Base-by-base conservation (phyloP, 2,329 filamentous ascomycete species). In the Aurifilum marmelostoma region DNA sequence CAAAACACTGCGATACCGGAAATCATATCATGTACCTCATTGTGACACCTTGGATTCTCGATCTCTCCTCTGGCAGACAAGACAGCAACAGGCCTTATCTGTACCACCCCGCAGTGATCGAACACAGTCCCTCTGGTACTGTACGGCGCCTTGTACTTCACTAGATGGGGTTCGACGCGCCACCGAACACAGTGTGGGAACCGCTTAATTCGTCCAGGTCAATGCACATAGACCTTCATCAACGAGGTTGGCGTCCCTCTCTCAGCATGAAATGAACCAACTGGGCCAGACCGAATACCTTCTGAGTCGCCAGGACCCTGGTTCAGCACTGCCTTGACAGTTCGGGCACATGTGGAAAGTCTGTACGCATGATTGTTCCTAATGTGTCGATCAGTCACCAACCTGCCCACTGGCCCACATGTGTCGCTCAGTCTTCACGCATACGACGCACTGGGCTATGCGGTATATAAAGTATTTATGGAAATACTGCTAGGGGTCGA, bases 1-100 rank as follows among this genome's bases (percentile, higher is more conserved):
- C 63, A 56, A 41, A 34, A 65, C 43, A 64, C 34, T n/a, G 47
- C 63, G 52, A 52, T 34, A 65, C 27, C 43, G 61, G 43, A 50
- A 47, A 29, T 47, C 61, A 59, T 12, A 24, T 59, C 56, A 59
- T 59, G 61, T 41, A 16, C 24, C 29, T n/a, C 29, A 18, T 14
- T 52, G 27, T 29, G 21, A 37, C 24, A 18, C 34, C 32, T 6
- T 29, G 12, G 52, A 6, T 32, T 34, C 34, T 34, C 34, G 4
- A 34, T 34, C 34, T 34, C 34, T 29, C 8, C 52, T 32, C 52
- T 56, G 27, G 52, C 52, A 29, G 27, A 12, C 47, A 24, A 54
- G 9, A 54, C 24, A 47, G 21, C 43, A 16, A 24, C 52, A 56
- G 24, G 27, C 27, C 52, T 56, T 27, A 56, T 29, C 52, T 32